Evolutionary conservation across 2,329 filamentous ascomycete species (phyloP), one percentile per base, ranked within the genome.

Genomic region (Blastomyces percursus): DNA sequence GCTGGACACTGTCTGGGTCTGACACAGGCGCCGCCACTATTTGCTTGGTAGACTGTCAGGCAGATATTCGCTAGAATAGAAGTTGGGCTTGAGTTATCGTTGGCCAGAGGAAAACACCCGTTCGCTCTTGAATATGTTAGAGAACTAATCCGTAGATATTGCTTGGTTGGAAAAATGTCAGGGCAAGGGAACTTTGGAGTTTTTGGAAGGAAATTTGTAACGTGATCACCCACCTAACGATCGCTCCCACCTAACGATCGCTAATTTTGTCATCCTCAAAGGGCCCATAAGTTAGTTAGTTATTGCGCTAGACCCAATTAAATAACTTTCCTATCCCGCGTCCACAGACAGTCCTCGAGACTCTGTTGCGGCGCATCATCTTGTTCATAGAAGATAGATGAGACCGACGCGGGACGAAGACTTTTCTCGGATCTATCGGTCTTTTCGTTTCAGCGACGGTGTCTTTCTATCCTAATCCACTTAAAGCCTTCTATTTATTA

Each of bases 271-370:
- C n/a, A n/a, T n/a, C n/a, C n/a, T n/a, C n/a, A n/a, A n/a, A n/a
- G n/a, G n/a, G n/a, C n/a, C n/a, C n/a, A n/a, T n/a, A n/a, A n/a
- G n/a, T n/a, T n/a, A n/a, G n/a, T n/a, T n/a, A n/a, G n/a, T n/a
- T n/a, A n/a, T 35, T 35, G 19, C 57, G 42, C 57, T 59, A 59
- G 19, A 48, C 57, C 30, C 57, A 4, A 59, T 46, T 59, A 24
- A 24, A 5, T 14, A 19, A 14, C 35, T 38, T 38, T 38, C 35
- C 35, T 9, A 38, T 38, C 35, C 35, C 35, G 35, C 35, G 9
- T 12, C 35, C 35, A 38, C 9, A 8, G 32, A 35, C 1, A 38
- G 9, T 38, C 35, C 9, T 12, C 2, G 14, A 30, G 24, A 8
- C 40, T 58, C 56, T 16, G 19, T 42, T n/a, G 35, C 35, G 19